A percentile compares a stretch with the other conserved stretches of the same genome.
phyloP scores from a whole-genome alignment of 1,284 basidiomycete genomes.

The Marasmius sp. region DNA sequence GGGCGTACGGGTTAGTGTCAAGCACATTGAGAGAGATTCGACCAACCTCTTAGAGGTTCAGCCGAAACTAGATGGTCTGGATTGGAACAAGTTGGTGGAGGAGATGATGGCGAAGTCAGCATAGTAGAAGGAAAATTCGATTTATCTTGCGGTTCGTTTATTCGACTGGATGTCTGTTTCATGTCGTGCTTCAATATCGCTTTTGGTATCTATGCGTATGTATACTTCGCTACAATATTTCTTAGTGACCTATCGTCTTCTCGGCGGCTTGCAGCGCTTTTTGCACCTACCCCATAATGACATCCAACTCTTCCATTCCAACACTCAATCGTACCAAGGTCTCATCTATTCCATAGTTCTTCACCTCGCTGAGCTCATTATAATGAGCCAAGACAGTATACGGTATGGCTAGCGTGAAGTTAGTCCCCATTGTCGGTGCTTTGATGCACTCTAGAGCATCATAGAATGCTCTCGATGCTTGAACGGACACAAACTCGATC shows the following conservation, averaged over 20 bases:
- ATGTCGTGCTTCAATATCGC: too few species aligned
- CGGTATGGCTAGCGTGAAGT: constrained; percentile 93
- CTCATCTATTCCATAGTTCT: constrained; percentile 80
- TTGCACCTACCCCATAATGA: constrained; percentile 63
- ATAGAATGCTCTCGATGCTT: constrained; percentile 83
- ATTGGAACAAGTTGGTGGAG: too few species aligned
- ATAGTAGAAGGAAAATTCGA: too few species aligned
- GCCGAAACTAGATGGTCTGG: too few species aligned
- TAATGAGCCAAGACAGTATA: constrained; percentile 95
- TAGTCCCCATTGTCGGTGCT: constrained; percentile 93
- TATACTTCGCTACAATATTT: too few species aligned
- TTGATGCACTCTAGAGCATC: constrained; percentile 84
- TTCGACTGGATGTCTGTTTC: too few species aligned
- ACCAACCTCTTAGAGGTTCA: too few species aligned
- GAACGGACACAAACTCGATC: constrained; percentile 75
- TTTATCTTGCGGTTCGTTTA: too few species aligned
- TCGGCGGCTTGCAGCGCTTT: constrained; percentile 73
- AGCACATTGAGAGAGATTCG: too few species aligned
- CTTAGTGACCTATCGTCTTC: constrained; percentile 19
- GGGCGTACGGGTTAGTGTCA: too few species aligned
- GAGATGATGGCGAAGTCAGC: too few species aligned
- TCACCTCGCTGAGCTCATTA: constrained; percentile 90
- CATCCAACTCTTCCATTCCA: constrained; percentile 78
- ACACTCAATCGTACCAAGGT: constrained; percentile 88
- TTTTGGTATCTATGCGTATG: too few species aligned